Conservation (phyloP, 2,329 filamentous ascomycete genomes). For the Parastagonospora avenae region DNA sequence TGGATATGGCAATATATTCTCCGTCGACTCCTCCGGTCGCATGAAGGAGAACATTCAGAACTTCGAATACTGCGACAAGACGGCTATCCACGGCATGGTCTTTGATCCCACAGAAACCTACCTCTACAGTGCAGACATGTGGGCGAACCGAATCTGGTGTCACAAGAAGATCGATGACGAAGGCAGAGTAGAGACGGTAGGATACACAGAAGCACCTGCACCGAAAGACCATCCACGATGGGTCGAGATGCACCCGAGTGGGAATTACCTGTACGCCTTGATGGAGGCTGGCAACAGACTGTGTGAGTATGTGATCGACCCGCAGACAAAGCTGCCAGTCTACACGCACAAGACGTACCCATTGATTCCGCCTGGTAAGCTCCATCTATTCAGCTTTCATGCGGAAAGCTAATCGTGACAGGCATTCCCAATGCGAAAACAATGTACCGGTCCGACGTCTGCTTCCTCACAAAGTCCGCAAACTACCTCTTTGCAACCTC, state of each 20-base stretch:
- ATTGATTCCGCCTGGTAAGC: slow-evolving; percentile 75
- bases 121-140: slow-evolving; percentile 79
- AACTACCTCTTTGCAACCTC: slow-evolving; percentile 83
- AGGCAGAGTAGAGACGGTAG: slow-evolving; percentile 71
- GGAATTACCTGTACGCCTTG: slow-evolving; percentile 79
- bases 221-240: slow-evolving; percentile 80
- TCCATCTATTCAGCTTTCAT: not conserved
- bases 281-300: slow-evolving; percentile 90
- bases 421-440: slow-evolving; percentile 55
- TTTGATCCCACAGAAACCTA: slow-evolving; percentile 76
- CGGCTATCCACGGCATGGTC: slow-evolving; percentile 81
- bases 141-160: slow-evolving; percentile 81
- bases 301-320: slow-evolving; percentile 81
- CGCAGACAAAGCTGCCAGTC: slow-evolving; percentile 72
- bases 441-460: slow-evolving; percentile 87
- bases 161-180: slow-evolving; percentile 71
- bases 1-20: slow-evolving; percentile 79
- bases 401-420: slow-evolving; percentile 15
- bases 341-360: slow-evolving; percentile 80
- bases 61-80: slow-evolving; percentile 71
- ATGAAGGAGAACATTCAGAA: slow-evolving; percentile 71
- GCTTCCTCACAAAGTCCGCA: slow-evolving; percentile 70
- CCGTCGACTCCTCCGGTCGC: slow-evolving; percentile 61
- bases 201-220: slow-evolving; percentile 72
- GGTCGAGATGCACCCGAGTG: slow-evolving; percentile 81